Evolutionary conservation across 192 early-diverging fungal genomes (phyloP).

Genomic region (Chytriomyces hyalinus): DNA sequence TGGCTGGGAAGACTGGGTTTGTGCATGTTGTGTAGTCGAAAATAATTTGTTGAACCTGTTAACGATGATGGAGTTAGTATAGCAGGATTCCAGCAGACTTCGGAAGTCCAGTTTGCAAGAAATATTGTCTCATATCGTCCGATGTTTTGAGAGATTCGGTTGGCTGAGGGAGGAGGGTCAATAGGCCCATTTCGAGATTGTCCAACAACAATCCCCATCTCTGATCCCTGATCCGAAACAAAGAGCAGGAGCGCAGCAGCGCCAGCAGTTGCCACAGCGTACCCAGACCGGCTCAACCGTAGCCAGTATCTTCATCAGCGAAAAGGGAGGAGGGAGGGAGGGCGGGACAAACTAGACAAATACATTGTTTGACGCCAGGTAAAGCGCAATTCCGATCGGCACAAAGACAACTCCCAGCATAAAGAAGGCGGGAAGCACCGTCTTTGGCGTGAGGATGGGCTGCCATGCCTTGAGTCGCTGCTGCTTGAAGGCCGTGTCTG

Average conservation of each 20-base stretch:
- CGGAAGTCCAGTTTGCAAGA: too few relatives aligned
- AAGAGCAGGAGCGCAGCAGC: too few relatives aligned
- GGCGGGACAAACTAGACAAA: conserved; percentile 19
- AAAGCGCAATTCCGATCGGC: conserved; percentile 89
- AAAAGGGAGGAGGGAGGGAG: neutral
- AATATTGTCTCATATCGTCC: too few relatives aligned
- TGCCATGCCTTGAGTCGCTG: conserved; percentile 99
- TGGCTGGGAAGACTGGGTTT: conserved; percentile 22
- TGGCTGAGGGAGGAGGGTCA: too few relatives aligned
- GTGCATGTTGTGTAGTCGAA: conserved; percentile 95
- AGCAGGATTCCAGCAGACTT: too few relatives aligned
- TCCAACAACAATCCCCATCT: conserved; percentile 6
- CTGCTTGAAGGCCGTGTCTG: conserved; percentile 98
- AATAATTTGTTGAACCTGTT: conserved; percentile 78
- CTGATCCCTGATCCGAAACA: neutral
- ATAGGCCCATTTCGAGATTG: neutral
- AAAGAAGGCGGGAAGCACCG: conserved; percentile 95
- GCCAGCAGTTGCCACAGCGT: too few relatives aligned
- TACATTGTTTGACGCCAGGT: conserved; percentile 85
- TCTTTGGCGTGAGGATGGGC: conserved; percentile 97
- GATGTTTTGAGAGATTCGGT: too few relatives aligned
- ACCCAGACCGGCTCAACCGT: too few relatives aligned
- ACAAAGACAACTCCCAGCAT: conserved; percentile 93
- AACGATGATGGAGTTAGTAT: neutral
- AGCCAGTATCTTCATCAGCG: neutral